These are phyloP conservation scores for Nevesoporus exiguus DNA, from an alignment of 768 basidiomycete genomes.

Conservation along the genomic window DNA sequence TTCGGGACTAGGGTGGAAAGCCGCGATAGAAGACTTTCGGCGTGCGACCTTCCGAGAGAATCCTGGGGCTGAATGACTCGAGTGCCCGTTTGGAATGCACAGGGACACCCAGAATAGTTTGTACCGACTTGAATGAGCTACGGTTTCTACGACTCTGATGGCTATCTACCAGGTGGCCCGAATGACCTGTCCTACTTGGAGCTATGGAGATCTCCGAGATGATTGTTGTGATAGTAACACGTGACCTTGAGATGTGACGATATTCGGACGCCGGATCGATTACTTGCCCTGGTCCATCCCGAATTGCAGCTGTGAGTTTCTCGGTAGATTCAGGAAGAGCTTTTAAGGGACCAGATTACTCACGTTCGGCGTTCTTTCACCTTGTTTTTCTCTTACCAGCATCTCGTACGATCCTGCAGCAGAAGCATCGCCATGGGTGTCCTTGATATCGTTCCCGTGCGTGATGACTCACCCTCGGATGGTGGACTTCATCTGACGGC, in stretches of 20 bases:
- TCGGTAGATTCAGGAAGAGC: constrained; percentile 10
- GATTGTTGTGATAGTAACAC: background rate
- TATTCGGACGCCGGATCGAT: constrained; percentile 2
- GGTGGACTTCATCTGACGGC: constrained; percentile 2
- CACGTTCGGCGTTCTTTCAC: background rate
- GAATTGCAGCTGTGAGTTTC: background rate
- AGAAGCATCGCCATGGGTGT: constrained; percentile 55
- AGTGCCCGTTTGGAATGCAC: background rate
- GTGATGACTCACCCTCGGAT: constrained; percentile 26
- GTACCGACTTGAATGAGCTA: background rate
- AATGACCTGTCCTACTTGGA: background rate
- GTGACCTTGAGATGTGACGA: background rate
- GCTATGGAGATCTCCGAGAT: no score
- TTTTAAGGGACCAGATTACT: constrained; percentile 1
- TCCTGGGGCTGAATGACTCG: background rate
- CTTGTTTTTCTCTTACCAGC: constrained; percentile 5
- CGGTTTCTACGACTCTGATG: background rate
- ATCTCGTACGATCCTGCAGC: constrained; percentile 7
- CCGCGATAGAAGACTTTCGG: background rate
- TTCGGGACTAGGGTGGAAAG: background rate
- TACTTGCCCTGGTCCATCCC: background rate
- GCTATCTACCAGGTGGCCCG: background rate
- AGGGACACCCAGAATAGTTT: background rate
- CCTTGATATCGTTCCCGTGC: constrained; percentile 80
- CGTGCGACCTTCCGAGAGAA: background rate